A percentile compares a stretch with the other conserved stretches of the same genome.
phyloP scores from a whole-genome alignment of 345 rosid genomes.

The Citrus australasica region DNA sequence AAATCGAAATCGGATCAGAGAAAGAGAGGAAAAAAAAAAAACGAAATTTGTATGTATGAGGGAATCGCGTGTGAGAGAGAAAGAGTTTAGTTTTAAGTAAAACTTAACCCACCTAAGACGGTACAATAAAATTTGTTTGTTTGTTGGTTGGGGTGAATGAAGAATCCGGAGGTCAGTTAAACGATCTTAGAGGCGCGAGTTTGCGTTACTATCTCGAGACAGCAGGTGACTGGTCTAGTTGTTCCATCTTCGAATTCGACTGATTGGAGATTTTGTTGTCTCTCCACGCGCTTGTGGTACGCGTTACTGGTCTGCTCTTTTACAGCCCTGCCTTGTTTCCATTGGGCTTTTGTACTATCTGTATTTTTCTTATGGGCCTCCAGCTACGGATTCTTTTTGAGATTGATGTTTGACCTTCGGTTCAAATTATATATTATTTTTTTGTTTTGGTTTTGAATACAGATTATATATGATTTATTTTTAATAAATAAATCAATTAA shows the following conservation, averaged over 20 bases:
- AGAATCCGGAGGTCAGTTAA: neutral
- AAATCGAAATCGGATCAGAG: neutral
- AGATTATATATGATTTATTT: no score
- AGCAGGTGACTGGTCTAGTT: no score
- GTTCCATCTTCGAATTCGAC: no score
- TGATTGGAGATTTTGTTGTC: neutral
- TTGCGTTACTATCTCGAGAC: neutral
- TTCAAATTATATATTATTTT: no score
- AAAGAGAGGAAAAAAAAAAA: neutral
- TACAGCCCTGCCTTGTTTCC: neutral
- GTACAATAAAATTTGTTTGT: neutral
- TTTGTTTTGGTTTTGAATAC: no score
- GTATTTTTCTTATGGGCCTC: neutral
- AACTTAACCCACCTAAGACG: constrained; percentile 6
- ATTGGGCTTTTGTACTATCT: neutral
- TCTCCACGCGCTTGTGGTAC: neutral
- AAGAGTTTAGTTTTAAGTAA: neutral
- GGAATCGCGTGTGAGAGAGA: neutral
- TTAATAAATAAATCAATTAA: no score
- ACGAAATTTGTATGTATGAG: no score
- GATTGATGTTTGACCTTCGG: no score
- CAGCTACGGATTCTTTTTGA: neutral
- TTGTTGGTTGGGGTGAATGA: neutral
- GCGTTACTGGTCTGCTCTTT: neutral
- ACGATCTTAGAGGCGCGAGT: neutral